Conservation (phyloP, 208 protist species). For the Perkinsela sp. region DNA sequence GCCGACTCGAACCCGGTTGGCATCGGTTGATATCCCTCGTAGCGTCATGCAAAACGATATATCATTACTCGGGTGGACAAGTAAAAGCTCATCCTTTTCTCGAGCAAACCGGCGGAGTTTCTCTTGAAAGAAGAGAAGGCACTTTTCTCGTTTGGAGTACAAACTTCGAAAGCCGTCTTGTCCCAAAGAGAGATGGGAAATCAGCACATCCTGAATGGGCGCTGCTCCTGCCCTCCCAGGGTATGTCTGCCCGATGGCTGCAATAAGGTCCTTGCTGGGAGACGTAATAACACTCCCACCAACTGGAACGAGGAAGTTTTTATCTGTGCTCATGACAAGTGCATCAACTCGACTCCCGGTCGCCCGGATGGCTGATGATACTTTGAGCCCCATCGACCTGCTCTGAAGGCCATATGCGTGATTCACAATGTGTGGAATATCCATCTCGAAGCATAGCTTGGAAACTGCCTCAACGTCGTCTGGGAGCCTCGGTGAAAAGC, state of each 20-base stretch:
- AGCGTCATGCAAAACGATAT: slow-evolving; percentile 53
- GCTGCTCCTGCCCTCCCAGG: slow-evolving; percentile 66
- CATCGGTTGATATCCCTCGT: slow-evolving; percentile 5
- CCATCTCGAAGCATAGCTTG: slow-evolving; percentile 30
- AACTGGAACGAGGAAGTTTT: slow-evolving; percentile 95
- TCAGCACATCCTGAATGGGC: slow-evolving; percentile 77
- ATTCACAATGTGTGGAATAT: slow-evolving; percentile 82
- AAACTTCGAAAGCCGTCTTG: slow-evolving; percentile 24
- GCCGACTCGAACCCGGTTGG: slow-evolving; percentile 9
- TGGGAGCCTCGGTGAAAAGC: slow-evolving; percentile 85
- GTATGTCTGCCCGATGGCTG: slow-evolving; percentile 22
- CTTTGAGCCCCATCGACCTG: slow-evolving; percentile 21
- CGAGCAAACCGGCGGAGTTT: slow-evolving; percentile 17
- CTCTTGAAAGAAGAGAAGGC: slow-evolving; percentile 11
- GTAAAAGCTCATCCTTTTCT: slow-evolving; percentile 14
- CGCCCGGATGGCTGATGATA: slow-evolving; percentile 11
- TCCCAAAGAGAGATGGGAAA: slow-evolving; percentile 80
- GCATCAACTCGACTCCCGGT: slow-evolving; percentile 48
- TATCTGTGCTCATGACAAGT: slow-evolving; percentile 87
- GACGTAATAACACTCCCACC: slow-evolving; percentile 26
- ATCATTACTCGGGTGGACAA: slow-evolving; percentile 24
- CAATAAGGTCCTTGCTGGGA: slow-evolving; percentile 8
- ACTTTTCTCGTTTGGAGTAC: slow-evolving; percentile 28
- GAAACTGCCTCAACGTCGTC: slow-evolving; percentile 72
- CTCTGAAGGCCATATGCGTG: slow-evolving; percentile 92